phyloP scores from a whole-genome alignment of 768 basidiomycete genomes.

The Dacryopinax spathularia region DNA sequence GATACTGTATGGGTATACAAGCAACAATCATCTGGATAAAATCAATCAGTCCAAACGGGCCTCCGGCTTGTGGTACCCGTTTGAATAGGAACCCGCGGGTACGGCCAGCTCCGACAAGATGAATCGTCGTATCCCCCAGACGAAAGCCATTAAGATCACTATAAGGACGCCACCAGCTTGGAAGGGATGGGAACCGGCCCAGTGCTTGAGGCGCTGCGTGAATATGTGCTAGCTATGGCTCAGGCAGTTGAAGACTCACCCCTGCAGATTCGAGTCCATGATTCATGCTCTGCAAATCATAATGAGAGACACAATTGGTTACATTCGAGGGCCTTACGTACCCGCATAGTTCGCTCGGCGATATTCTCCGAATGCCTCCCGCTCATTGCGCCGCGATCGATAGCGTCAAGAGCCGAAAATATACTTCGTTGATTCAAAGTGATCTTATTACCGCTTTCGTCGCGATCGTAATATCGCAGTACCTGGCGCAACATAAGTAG shows the following conservation, averaged over 20 bases:
- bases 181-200: background rate
- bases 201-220: too few species aligned
- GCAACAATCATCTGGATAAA: background rate
- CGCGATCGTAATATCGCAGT: slow-evolving; percentile 62
- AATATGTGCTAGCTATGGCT: background rate
- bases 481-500: slow-evolving; percentile 29
- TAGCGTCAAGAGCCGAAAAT: slow-evolving; percentile 56
- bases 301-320: background rate
- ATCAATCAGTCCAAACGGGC: background rate
- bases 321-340: background rate
- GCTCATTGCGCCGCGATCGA: slow-evolving; percentile 34
- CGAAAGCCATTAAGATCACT: background rate
- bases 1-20: background rate
- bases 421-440: slow-evolving; percentile 42
- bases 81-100: background rate
- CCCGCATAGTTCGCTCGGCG: slow-evolving; percentile 36
- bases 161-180: background rate
- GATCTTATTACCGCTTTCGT: slow-evolving; percentile 41
- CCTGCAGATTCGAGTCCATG: background rate
- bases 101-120: background rate
- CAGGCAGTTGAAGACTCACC: background rate
- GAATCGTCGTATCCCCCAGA: background rate
- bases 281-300: background rate
- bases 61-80: background rate
- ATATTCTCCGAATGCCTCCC: slow-evolving; percentile 56